A percentile compares a stretch with the other conserved stretches of the same genome.
Conservation (phyloP, 176 grass and related monocot species). For the Otatea glauca region DNA sequence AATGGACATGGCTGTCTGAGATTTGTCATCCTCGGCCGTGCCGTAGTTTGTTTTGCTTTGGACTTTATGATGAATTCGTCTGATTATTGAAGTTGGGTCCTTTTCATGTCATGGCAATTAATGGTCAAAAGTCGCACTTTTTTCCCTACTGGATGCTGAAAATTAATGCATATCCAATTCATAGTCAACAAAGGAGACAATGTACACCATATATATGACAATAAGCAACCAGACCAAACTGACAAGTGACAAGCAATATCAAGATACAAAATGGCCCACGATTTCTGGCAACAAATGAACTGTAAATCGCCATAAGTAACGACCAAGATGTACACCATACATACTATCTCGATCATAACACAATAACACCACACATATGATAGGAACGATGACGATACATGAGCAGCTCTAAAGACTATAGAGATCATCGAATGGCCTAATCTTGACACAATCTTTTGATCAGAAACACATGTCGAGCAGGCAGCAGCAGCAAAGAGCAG, state of each 20-base stretch:
- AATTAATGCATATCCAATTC: background rate
- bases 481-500: slow-evolving; percentile 74
- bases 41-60: background rate
- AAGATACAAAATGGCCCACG: background rate
- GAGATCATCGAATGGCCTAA: background rate
- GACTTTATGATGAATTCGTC: background rate
- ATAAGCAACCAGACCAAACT: background rate
- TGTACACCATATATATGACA: too few relatives aligned
- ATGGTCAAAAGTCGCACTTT: background rate
- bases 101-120: background rate
- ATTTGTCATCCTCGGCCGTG: slow-evolving; percentile 7
- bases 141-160: background rate
- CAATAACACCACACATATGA: background rate
- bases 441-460: background rate
- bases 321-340: background rate
- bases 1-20: background rate
- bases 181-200: background rate
- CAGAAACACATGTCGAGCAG: slow-evolving; percentile 75
- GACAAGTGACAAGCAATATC: background rate
- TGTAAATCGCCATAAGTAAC: background rate
- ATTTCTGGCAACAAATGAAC: background rate
- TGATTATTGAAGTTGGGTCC: too few relatives aligned
- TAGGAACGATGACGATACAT: background rate
- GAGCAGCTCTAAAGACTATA: background rate
- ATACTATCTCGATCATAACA: background rate